phyloP scores from a whole-genome alignment of 352 stramenopile species.

The Pseudoperonospora humuli region DNA sequence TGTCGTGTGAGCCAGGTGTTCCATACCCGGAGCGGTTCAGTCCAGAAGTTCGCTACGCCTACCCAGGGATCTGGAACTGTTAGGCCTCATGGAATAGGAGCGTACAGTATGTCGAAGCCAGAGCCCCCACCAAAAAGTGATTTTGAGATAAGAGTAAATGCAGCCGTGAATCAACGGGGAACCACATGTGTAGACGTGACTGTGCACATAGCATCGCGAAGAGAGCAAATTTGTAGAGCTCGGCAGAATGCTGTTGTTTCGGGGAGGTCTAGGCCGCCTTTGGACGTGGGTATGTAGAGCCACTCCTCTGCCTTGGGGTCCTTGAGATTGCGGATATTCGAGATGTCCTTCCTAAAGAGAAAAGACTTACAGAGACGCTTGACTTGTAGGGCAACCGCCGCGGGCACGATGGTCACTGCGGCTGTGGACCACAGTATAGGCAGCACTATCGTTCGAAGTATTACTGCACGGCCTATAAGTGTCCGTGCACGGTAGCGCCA shows the following conservation, averaged over 20 bases:
- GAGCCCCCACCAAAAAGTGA: not conserved
- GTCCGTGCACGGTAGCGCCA: constrained; percentile 7
- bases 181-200: not conserved
- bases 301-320: not conserved
- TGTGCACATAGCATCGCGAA: not conserved
- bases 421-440: constrained; percentile 9
- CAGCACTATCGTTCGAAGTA: constrained; percentile 2
- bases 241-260: not conserved
- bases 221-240: not conserved
- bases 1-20: too few relatives aligned
- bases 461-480: not conserved
- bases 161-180: constrained; percentile 2
- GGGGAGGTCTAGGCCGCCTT: not conserved
- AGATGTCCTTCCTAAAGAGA: constrained; percentile 5
- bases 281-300: not conserved
- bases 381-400: not conserved
- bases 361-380: constrained; percentile 1
- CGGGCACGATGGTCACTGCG: not conserved
- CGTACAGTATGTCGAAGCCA: constrained; percentile 9
- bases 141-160: not conserved
- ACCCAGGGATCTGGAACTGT: not conserved
- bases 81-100: not conserved
- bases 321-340: not conserved
- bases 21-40: too few relatives aligned
- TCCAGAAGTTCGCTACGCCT: too few relatives aligned